A percentile compares a stretch with the other conserved stretches of the same genome.
Conservation (phyloP, 2,329 filamentous ascomycete species). For the Zymoseptoria passerinii region DNA sequence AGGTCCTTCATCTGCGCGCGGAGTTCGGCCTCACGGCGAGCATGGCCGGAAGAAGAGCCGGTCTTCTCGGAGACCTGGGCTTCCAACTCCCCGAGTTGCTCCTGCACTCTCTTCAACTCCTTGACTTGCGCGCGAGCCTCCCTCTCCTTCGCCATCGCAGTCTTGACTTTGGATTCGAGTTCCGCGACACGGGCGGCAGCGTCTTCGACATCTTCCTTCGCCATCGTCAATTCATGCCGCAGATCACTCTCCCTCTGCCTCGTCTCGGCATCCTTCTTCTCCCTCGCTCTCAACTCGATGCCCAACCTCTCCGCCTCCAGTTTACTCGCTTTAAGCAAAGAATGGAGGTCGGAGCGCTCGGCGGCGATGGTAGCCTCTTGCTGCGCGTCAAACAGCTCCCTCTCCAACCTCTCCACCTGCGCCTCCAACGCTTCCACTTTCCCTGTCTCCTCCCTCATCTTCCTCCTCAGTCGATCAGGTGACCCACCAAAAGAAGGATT, state of each 20-base stretch:
- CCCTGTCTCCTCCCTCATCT: slow-evolving; percentile 29
- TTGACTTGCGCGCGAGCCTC: slow-evolving; percentile 31
- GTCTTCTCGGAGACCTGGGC: slow-evolving; percentile 42
- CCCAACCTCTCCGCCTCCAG: slow-evolving; percentile 50
- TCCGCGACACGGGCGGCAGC: slow-evolving; percentile 51
- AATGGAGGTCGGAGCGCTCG: slow-evolving; percentile 53
- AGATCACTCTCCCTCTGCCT: slow-evolving; percentile 51
- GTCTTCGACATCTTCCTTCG: slow-evolving; percentile 34
- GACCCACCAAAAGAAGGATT: slow-evolving; percentile 16
- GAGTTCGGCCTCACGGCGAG: slow-evolving; percentile 34
- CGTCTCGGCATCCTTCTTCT: slow-evolving; percentile 54
- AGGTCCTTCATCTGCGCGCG: slow-evolving; percentile 29
- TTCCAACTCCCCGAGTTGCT: slow-evolving; percentile 29
- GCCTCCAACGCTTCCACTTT: slow-evolving; percentile 38
- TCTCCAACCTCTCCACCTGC: slow-evolving; percentile 49
- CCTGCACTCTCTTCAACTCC: slow-evolving; percentile 25
- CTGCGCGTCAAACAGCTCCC: slow-evolving; percentile 50
- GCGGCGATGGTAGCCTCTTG: slow-evolving; percentile 44
- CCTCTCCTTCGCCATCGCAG: slow-evolving; percentile 27
- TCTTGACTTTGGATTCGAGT: slow-evolving; percentile 22
- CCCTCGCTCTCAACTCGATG: slow-evolving; percentile 61
- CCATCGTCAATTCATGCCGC: slow-evolving; percentile 58
- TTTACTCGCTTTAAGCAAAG: slow-evolving; percentile 54
- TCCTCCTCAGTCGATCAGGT: slow-evolving; percentile 24
- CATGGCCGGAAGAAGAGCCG: slow-evolving; percentile 29